Conservation (phyloP, 306 rosid species). For the Gillenia trifoliata region DNA sequence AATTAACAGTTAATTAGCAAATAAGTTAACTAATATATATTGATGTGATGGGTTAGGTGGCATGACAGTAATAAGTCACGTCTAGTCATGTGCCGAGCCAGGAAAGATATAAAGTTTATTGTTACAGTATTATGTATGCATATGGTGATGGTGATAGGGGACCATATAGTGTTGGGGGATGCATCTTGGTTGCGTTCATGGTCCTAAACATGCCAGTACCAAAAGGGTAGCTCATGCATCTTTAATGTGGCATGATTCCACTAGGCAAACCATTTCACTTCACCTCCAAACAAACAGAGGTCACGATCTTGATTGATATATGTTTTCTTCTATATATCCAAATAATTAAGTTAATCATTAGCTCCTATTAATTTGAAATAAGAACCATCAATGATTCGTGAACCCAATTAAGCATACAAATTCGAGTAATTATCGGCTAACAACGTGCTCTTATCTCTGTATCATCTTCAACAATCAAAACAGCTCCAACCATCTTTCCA, state of each 20-base stretch:
- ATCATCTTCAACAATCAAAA: background rate
- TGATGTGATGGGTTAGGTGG: constrained; percentile 62
- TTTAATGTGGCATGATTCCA: constrained; percentile 3
- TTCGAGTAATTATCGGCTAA: background rate
- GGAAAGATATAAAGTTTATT: background rate
- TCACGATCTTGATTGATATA: background rate
- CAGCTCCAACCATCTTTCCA: too few species aligned
- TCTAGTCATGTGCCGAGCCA: background rate
- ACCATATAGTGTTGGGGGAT: constrained; percentile 34
- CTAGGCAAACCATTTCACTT: background rate
- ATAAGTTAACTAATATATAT: background rate
- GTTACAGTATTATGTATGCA: constrained; percentile 15
- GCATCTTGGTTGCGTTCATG: constrained; percentile 5
- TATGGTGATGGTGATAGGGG: constrained; percentile 55
- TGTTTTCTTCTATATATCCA: background rate
- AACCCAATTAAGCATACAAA: background rate
- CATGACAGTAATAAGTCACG: constrained; percentile 48
- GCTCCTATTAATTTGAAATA: background rate
- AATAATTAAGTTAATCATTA: background rate
- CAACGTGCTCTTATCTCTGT: too few species aligned
- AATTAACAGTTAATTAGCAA: background rate
- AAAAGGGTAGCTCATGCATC: background rate
- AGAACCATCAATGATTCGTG: background rate
- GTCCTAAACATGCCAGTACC: constrained; percentile 17
- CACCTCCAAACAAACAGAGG: background rate